These are phyloP conservation scores for Strobilomyces dryophilus DNA, from an alignment of 768 basidiomycete genomes.

Conservation along the genomic window DNA sequence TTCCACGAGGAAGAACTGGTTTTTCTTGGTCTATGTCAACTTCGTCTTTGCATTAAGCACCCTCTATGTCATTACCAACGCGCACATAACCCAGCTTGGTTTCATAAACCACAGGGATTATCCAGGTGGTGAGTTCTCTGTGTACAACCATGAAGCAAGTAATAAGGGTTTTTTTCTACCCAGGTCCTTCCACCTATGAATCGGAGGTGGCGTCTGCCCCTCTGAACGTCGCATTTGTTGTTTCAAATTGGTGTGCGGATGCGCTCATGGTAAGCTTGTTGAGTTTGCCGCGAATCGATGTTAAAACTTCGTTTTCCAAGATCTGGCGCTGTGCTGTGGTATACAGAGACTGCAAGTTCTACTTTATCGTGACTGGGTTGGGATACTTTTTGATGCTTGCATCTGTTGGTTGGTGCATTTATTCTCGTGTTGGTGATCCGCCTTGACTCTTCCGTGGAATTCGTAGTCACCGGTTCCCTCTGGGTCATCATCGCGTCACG, in stretches of 20 bases:
- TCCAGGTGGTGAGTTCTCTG: constrained; percentile 24
- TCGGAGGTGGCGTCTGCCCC: constrained; percentile 20
- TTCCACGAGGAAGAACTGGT: constrained; percentile 16
- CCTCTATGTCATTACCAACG: constrained; percentile 22
- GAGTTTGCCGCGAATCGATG: background rate
- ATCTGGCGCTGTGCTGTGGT: constrained; percentile 32
- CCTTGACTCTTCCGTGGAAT: background rate
- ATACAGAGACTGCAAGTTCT: constrained; percentile 25
- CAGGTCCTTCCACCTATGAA: constrained; percentile 28
- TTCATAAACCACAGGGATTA: constrained; percentile 31
- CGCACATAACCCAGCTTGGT: constrained; percentile 26
- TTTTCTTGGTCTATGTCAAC: constrained; percentile 29
- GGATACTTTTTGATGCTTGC: constrained; percentile 22
- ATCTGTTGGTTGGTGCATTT: constrained; percentile 18
- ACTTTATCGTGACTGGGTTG: constrained; percentile 11
- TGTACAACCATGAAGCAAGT: background rate
- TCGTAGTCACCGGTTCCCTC: constrained; percentile 26
- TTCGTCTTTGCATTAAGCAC: constrained; percentile 28
- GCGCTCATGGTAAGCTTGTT: constrained; percentile 24
- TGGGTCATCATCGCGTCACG: constrained; percentile 27
- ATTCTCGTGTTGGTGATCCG: background rate
- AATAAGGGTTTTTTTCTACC: background rate
- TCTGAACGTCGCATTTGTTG: constrained; percentile 27
- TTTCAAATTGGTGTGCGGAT: constrained; percentile 31
- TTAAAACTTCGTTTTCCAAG: constrained; percentile 7